Base-by-base conservation (phyloP, 2,329 filamentous ascomycete genomes). In the Cercospora sesami region DNA sequence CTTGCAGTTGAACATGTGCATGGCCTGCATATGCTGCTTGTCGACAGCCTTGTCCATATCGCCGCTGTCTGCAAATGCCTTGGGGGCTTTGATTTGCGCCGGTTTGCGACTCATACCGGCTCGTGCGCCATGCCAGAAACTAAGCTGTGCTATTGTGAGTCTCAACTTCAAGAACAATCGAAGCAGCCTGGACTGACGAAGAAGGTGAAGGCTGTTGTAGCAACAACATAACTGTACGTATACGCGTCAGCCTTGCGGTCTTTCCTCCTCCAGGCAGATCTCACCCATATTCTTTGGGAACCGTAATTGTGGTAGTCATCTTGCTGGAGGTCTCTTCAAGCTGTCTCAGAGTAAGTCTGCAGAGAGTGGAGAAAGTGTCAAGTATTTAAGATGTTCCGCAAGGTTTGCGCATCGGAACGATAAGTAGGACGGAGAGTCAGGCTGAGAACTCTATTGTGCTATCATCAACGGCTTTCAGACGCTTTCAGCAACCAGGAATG, bases 1-100 rank as follows among this genome's bases (percentile, higher is more conserved):
- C 26, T 85, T 85, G 79, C 73, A 78, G 78, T 84, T 84, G 79
- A 83, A 84, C 33, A 80, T 73, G 67, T 83, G 76, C 74, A 83
- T 77, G 23, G 74, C 78, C 74, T 77, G 73, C 79, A 79, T 83
- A 79, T 75, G 81, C 14, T 78, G 75, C 21, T 78, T 72, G 4
- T 79, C 77, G 0, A 75, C 73, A 21, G 78, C 84, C 16, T 78
- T 74, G 39, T 76, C 82, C 76, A 86, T 81, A 76, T 87, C 83
- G 68, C 85, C 82, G 60, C 81, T 78, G 23, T 85, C 85, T 31
- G 87, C 87, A 79, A 87, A 88, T 75, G 81, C 78, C 79, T 86
- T 84, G 14, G 87, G 87, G 77, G 89, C 89, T 16, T 81, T 80
- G 68, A 89, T 79, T 51, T 83, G 80, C 69, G 86, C 85, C 3